phyloP scores from a whole-genome alignment of 441 rosid species.

The Rhodomyrtus psidioides region DNA sequence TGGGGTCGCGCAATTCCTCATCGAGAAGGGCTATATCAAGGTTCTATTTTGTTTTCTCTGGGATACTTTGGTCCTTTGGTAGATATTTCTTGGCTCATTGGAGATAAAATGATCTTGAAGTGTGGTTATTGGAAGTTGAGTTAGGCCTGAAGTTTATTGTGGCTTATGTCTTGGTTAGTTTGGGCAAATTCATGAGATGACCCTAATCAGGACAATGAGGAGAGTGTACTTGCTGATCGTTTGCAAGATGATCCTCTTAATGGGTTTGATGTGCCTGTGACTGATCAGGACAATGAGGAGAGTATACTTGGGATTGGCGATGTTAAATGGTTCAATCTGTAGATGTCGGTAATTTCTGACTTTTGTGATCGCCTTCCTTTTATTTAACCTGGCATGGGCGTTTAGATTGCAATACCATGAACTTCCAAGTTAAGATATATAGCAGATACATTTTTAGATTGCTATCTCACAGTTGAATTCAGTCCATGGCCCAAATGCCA shows the following conservation, averaged over 20 bases:
- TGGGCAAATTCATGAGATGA: neutral
- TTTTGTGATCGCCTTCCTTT: neutral
- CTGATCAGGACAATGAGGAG: neutral
- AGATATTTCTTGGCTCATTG: neutral
- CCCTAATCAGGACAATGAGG: neutral
- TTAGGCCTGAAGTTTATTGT: neutral
- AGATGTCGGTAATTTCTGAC: neutral
- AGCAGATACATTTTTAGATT: neutral
- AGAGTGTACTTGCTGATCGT: neutral
- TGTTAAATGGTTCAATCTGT: neutral
- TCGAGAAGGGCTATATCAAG: conserved; percentile 89
- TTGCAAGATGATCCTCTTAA: neutral
- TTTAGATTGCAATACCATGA: neutral
- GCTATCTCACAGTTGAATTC: neutral
- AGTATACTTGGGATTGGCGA: neutral
- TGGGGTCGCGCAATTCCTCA: conserved; percentile 82
- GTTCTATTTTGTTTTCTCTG: conserved; percentile 14
- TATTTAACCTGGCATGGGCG: neutral
- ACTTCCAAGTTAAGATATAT: neutral
- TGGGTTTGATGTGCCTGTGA: neutral
- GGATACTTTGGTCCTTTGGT: neutral
- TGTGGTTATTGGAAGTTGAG: neutral
- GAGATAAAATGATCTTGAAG: neutral
- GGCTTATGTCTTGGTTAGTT: neutral
- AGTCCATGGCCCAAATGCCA: neutral